Base-by-base conservation (phyloP, 2,329 filamentous ascomycete species). In the Fusarium keratoplasticum region DNA sequence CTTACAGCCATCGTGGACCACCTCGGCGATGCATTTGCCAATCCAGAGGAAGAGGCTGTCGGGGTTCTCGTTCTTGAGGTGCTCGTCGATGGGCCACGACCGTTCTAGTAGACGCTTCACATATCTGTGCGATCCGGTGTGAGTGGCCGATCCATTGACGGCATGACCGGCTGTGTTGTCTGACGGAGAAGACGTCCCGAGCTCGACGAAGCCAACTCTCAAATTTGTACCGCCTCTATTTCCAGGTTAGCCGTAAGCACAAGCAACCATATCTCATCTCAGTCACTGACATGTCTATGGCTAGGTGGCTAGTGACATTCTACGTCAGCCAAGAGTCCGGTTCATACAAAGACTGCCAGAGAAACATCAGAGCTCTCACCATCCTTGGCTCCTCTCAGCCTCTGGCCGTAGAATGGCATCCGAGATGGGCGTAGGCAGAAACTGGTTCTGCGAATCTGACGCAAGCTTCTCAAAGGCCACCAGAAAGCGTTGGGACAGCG, bases 1-100 rank as follows among this genome's bases (percentile, higher is more conserved):
- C 6, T 84, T 77, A 69, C 87, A 86, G 9, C 88, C 90, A 70
- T 91, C 88, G 35, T 84, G 84, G 18, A 96, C 91, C 5, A 95
- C 93, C 69, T 92, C 87, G 16, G 92, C 92, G 75, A 96, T 94
- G 77, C 92, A 93, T 76, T 89, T 86, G 29, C 94, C 94, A 74
- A 96, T 94, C 94, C 94, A 96, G n/a, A 87, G 83, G 81, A 96
- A 96, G 3, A 96, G 84, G 66, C 91, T 90, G 66, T 94, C 91
- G 1, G 92, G 90, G 72, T 95, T 92, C 75, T 95, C 90, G 81
- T 89, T 90, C 79, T 95, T 95, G 71, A 95, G 83, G 64, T 92
- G 89, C 47, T 95, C 90, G 57, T 88, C 89, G 76, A 95, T 95
- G 9, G 92, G 89, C 93, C 93, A 95, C 63, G 89, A 89, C 73